These are phyloP conservation scores for Lasiosphaeris hirsuta DNA, from an alignment of 495 filamentous ascomycete genomes.

Conservation along the genomic window DNA sequence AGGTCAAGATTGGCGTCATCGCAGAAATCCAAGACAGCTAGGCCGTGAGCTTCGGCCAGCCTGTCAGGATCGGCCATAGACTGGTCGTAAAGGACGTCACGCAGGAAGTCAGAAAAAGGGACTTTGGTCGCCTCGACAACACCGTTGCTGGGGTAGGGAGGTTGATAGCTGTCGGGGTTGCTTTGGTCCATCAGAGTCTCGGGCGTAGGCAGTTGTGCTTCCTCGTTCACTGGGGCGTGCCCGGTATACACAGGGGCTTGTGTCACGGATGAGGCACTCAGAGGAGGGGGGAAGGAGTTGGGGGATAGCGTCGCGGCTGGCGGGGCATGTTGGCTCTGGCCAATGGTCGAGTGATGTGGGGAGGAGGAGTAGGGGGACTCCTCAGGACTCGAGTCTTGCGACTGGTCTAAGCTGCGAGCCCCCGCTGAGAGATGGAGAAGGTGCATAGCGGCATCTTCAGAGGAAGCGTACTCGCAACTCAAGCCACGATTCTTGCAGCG, in stretches of 20 bases:
- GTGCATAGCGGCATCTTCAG: conserved; percentile 36
- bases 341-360: neutral
- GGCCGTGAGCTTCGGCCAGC: conserved; percentile 31
- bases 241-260: conserved; percentile 1
- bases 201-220: conserved; percentile 26
- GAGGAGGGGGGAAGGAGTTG: neutral
- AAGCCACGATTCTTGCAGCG: conserved; percentile 47
- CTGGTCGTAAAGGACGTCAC: conserved; percentile 34
- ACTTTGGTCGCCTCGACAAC: conserved; percentile 21
- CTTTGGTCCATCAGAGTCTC: conserved; percentile 27
- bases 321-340: neutral
- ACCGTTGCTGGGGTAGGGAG: conserved; percentile 16
- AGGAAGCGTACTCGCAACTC: conserved; percentile 43
- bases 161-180: conserved; percentile 14
- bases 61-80: conserved; percentile 21
- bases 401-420: conserved; percentile 11
- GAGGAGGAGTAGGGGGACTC: conserved; percentile 7
- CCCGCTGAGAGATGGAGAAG: conserved; percentile 35
- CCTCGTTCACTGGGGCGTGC: conserved; percentile 20
- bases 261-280: neutral
- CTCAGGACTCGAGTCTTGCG: conserved; percentile 11
- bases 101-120: conserved; percentile 36
- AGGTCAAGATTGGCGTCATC: conserved; percentile 55
- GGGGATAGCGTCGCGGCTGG: neutral
- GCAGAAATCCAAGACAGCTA: conserved; percentile 45